Evolutionary conservation across 208 protist genomes (phyloP), one percentile per base, ranked within the genome.

Genomic region (Blechomonas ayalai): DNA sequence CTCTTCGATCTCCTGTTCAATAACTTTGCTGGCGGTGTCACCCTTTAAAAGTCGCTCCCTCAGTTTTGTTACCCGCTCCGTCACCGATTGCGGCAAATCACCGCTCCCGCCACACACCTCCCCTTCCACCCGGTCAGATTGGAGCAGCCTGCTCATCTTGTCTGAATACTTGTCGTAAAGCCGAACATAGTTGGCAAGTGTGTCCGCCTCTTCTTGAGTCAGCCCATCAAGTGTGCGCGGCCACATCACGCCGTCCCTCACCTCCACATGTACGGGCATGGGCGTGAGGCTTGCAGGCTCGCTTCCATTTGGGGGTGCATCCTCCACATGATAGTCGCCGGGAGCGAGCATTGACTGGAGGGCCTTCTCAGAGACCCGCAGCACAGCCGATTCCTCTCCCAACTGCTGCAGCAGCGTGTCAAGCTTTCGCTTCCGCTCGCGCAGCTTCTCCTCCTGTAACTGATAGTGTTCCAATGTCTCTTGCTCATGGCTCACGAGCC

Each of bases 91-190:
- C 40, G 26, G 9, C 41, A 20, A 26, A 60, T 8, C 7, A 20
- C 28, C 23, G 25, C 38, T 32, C 26, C 35, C 31, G 19, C 38
- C 43, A 20, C 35, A 19, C 0, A 49, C 18, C 9, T 49, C 28
- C 19, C 29, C 29, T n/a, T n/a, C n/a, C n/a, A n/a, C n/a, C n/a
- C n/a, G n/a, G n/a, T n/a, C n/a, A n/a, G n/a, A n/a, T n/a, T n/a
- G 31, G 26, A 34, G 6, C 43, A 32, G 3, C 28, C 25, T 18
- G 43, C 41, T 28, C 24, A 42, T 37, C 45, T 70, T 69, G 7
- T 37, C 52, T 2, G 28, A 16, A 54, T 73, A 79, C 60, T 73
- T 79, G 32, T 73, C 55, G 22, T 42, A 52, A 27, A 56, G 42
- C 2, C 53, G 52, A 28, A 70, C 39, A 23, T 67, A 79, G 8